Evolutionary conservation across 176 grass and related monocot species (phyloP).

Genomic region (Hsuehochloa calcarea): DNA sequence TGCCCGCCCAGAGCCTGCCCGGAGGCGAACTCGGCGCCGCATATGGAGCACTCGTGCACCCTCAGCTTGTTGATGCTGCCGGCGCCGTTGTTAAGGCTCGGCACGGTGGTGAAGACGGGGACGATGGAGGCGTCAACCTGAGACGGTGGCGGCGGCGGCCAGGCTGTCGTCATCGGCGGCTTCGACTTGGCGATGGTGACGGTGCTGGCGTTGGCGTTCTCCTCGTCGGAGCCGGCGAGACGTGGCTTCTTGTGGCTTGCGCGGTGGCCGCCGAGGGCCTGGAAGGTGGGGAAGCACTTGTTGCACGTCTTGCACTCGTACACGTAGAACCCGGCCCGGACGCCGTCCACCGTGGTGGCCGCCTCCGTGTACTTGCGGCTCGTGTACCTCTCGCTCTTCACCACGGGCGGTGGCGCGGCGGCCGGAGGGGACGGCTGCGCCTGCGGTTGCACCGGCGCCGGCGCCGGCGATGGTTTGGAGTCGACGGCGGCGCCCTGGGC

Average conservation of each 20-base stretch:
- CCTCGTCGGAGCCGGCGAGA: conserved; percentile 8
- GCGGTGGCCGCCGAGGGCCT: conserved; percentile 89
- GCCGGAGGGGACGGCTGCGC: neutral
- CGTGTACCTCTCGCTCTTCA: conserved; percentile 44
- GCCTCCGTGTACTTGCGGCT: conserved; percentile 49
- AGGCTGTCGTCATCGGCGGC: neutral
- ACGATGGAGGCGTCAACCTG: neutral
- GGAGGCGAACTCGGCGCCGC: conserved; percentile 64
- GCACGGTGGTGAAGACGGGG: conserved; percentile 22
- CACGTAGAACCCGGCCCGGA: conserved; percentile 34
- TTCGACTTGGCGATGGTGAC: neutral
- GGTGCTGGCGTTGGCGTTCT: neutral
- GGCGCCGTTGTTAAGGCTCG: conserved; percentile 22
- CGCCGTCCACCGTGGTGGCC: conserved; percentile 27
- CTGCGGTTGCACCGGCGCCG: neutral
- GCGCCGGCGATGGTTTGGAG: conserved; percentile 12
- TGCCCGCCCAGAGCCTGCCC: conserved; percentile 93
- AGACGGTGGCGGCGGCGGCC: neutral
- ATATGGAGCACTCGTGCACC: conserved; percentile 69
- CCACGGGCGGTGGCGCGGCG: neutral
- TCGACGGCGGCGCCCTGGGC: conserved; percentile 40
- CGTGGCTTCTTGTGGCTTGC: conserved; percentile 94
- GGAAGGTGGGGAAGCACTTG: conserved; percentile 82
- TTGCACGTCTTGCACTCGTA: conserved; percentile 81
- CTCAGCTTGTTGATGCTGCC: conserved; percentile 11